Evolutionary conservation across 2,329 filamentous ascomycete species (phyloP).

Genomic region (Orbilia brochopaga): DNA sequence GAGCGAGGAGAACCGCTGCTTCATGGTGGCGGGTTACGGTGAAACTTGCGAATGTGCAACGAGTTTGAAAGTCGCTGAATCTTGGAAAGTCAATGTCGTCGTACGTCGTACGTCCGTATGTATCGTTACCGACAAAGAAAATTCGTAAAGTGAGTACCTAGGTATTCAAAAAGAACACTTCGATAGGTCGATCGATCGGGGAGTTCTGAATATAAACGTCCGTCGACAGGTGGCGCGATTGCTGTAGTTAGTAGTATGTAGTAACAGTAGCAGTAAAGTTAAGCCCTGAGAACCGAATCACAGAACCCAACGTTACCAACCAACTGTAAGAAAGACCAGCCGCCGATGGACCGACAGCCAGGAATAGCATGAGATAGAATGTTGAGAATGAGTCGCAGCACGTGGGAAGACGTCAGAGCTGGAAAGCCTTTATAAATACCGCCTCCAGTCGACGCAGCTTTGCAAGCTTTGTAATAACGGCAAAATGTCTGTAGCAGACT

Average conservation of each 20-base stretch:
- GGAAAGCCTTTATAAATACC: too few species aligned
- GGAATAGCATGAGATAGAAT: not conserved
- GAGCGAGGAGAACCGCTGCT: constrained; percentile 79
- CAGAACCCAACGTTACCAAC: constrained; percentile 13
- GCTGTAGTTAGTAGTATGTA: not conserved
- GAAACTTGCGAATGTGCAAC: constrained; percentile 36
- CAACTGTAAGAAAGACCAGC: not conserved
- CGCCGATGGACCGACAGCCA: not conserved
- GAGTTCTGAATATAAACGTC: not conserved
- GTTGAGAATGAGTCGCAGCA: not conserved
- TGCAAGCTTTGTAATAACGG: too few species aligned
- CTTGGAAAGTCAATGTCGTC: constrained; percentile 6
- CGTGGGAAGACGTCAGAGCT: too few species aligned
- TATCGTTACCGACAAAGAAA: too few species aligned
- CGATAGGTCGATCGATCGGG: not conserved
- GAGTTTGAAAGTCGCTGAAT: constrained; percentile 33
- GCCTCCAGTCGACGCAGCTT: too few species aligned
- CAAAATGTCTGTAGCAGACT: too few species aligned
- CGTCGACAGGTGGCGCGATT: constrained; percentile 4
- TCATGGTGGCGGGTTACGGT: constrained; percentile 64
- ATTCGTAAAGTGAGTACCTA: not conserved
- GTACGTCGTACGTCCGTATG: too few species aligned
- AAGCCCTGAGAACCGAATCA: constrained; percentile 47
- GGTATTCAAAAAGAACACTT: not conserved
- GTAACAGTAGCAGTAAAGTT: constrained; percentile 1